Percentiles rank a stretch among this genome's conserved stretches.
phyloP scores from a whole-genome alignment of 139 green algal genomes.

The Asterochloris sp. region DNA sequence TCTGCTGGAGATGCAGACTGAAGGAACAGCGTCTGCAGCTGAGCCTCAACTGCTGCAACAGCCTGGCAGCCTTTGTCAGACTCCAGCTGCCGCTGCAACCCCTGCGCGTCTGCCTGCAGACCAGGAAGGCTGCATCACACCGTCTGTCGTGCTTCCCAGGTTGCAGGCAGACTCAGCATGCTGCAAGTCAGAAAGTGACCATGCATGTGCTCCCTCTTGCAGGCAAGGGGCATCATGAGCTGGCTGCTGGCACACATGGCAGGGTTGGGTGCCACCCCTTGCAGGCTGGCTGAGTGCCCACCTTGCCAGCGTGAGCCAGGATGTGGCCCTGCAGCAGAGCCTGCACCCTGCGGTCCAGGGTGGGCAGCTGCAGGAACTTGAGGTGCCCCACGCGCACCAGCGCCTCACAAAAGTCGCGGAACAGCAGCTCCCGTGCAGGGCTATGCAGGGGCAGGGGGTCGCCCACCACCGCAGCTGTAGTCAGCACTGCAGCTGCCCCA shows the following conservation, averaged over 20 bases:
- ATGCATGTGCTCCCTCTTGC: neutral
- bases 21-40: slow-evolving; percentile 10
- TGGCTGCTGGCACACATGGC: neutral
- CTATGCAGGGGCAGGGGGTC: neutral
- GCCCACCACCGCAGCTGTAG: neutral
- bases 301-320: slow-evolving; percentile 35
- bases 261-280: neutral
- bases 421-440: slow-evolving; percentile 36
- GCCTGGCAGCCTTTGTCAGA: neutral
- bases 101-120: neutral
- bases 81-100: neutral
- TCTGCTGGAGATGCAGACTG: neutral
- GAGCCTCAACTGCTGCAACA: neutral
- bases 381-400: slow-evolving; percentile 44
- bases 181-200: neutral
- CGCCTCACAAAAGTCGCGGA: slow-evolving; percentile 50
- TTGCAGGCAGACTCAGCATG: neutral
- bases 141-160: neutral
- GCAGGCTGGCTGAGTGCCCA: neutral
- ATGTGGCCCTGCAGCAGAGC: slow-evolving; percentile 46
- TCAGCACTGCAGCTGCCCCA: neutral
- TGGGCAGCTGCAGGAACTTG: slow-evolving; percentile 38
- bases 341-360: slow-evolving; percentile 47
- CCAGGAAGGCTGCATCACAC: neutral
- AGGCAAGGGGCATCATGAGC: neutral